Evolutionary conservation across 2,329 filamentous ascomycete species (phyloP), one percentile per base, ranked within the genome.

Genomic region (Boeremia exigua): DNA sequence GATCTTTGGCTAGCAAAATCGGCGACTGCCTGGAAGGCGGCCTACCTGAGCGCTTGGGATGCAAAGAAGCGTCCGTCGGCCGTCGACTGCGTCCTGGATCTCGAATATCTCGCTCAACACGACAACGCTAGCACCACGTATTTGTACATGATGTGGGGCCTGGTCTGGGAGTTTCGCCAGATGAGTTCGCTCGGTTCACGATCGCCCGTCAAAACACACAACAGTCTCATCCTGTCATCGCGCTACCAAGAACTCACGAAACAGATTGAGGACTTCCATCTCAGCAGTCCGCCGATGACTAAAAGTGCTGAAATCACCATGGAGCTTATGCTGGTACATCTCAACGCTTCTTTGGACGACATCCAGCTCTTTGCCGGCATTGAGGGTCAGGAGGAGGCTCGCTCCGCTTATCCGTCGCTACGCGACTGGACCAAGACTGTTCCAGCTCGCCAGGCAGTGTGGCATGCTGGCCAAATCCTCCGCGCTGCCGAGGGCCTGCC

Each of bases 351-450:
- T 0, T 75, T 89, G 2, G 83, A 88, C 60, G 86, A 89, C 54
- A 76, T 90, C 14, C 86, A 89, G 64, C 79, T 87, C 4, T 89
- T 90, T 60, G 84, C 86, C 0, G 88, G 88, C 5, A 86, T 88
- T 38, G 86, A 88, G 60, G 87, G 86, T 23, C 83, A 87, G 58
- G 86, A 88, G 30, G 85, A 89, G 67, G 87, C 87, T 4, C 80
- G 84, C 4, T 75, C 81, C 6, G 80, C 86, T 12, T 87, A 86
- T 58, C 82, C 84, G 0, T 76, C 81, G 0, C 75, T 89, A 7
- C 81, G 84, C 54, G 79, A 84, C 25, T 89, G 87, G 87, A 80
- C 80, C 0, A 78, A 79, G 30, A 86, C 79, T 34, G 65, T 76
- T 1, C 81, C 84, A 19, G 82, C 86, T 7, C 80, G 86, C 27